Base-by-base conservation (phyloP, 2,329 filamentous ascomycete species). In the Sporothrix phasma region DNA sequence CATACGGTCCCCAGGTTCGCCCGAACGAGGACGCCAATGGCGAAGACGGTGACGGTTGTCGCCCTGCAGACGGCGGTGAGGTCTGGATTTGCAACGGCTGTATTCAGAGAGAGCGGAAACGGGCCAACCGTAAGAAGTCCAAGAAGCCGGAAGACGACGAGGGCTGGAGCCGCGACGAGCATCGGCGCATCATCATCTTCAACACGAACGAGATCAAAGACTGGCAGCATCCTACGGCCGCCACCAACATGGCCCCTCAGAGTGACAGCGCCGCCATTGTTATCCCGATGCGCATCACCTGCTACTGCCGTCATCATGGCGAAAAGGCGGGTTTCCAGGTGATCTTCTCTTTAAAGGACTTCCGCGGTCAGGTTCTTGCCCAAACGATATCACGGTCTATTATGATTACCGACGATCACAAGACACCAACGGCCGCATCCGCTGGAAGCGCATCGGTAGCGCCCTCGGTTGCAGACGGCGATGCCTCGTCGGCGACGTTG, bases 331-430 rank as follows among this genome's bases (percentile, higher is more conserved):
- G 93, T 1, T 99, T 97, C 76, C 81, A 83, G 68, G 92, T 97
- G 70, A 96, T 99, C 67, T 96, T 97, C 75, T 97, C 93, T 1
- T 81, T 99, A 71, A 96, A 92, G 72, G 90, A 97, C 74, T 84
- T 84, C 71, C 78, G 85, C 67, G 89, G 87, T 70, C 85, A 86
- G 51, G 78, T 96, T 37, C 78, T 97, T 49, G 89, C 91, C 6
- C 93, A 99, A 75, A 85, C 87, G 61, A 88, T 96, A 68, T 91
- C 90, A 22, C 86, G 88, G 63, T 89, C 91, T 0, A 96, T 97
- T 68, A 93, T 97, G 83, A 97, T 97, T 68, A 97, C 94, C 1
- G 93, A 99, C 73, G 93, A 99, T 72, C 93, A 97, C 78, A 97
- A 97, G 78, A 96, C 91, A 7, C 88, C 69, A 2, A 64, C 66